Conservation (phyloP, 306 rosid genomes). For the Ziziphus jujuba region DNA sequence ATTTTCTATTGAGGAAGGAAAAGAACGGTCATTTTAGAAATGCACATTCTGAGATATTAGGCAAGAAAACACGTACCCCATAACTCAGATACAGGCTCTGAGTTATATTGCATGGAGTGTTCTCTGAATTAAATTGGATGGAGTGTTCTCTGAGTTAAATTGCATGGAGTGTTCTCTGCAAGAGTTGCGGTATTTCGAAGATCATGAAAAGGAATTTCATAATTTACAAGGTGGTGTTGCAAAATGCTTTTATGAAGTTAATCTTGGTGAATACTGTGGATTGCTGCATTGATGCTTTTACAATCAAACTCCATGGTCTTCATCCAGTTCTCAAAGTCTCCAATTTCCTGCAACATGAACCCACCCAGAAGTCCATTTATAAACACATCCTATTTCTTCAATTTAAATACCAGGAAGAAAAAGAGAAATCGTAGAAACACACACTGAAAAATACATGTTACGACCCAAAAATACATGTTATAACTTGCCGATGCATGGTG, state of each 20-base stretch:
- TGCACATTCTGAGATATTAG: no score
- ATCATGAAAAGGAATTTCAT: background rate
- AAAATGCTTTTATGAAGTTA: background rate
- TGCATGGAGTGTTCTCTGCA: no score
- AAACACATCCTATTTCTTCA: background rate
- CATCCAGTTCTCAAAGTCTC: conserved; percentile 35
- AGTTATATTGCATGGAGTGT: no score
- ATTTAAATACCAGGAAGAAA: background rate
- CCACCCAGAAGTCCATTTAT: background rate
- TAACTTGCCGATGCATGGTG: background rate
- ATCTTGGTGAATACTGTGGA: conserved; percentile 18
- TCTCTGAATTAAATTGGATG: no score
- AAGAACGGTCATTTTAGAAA: no score
- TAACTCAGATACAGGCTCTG: no score
- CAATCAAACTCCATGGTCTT: conserved; percentile 32
- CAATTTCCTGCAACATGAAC: conserved; percentile 18
- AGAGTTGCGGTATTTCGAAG: no score
- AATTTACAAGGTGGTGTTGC: background rate
- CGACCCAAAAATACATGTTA: background rate
- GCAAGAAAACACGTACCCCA: no score
- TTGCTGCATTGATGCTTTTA: conserved; percentile 19
- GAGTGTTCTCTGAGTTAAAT: no score
- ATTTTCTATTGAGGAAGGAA: no score
- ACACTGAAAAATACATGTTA: background rate
- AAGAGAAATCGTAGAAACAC: background rate